Evolutionary conservation across 2,329 filamentous ascomycete species (phyloP).

Genomic region (Ceratocystis alfenasii): DNA sequence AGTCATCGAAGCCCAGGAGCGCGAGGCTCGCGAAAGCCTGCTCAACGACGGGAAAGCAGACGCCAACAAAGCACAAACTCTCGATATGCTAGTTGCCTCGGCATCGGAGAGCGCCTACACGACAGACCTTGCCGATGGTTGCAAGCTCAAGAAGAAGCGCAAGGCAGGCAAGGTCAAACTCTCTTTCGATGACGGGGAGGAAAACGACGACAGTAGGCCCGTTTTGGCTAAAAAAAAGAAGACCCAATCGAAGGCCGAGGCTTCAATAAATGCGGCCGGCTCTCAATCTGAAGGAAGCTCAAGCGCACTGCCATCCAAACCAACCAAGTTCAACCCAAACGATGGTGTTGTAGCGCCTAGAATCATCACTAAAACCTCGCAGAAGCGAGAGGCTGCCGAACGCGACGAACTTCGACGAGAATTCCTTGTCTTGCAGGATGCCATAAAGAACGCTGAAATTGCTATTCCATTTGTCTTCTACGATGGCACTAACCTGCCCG

Average conservation of each 20-base stretch:
- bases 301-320: conserved; percentile 25
- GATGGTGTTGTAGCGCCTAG: conserved; percentile 57
- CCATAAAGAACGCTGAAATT: conserved; percentile 79
- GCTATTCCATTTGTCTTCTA: conserved; percentile 94
- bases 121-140: background rate
- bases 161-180: conserved; percentile 37
- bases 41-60: conserved; percentile 2
- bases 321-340: conserved; percentile 49
- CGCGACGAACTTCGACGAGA: conserved; percentile 69
- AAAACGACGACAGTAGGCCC: conserved; percentile 42
- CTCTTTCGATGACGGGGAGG: conserved; percentile 59
- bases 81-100: conserved; percentile 38
- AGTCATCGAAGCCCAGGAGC: conserved; percentile 80
- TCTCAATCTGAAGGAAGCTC: conserved; percentile 23
- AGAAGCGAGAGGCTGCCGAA: conserved; percentile 67
- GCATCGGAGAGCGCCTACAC: background rate
- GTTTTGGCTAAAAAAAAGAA: conserved; percentile 27
- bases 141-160: conserved; percentile 37
- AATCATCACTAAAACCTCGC: conserved; percentile 54
- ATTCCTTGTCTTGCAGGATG: conserved; percentile 71
- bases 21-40: conserved; percentile 55
- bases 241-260: conserved; percentile 29
- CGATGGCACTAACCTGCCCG: conserved; percentile 80
- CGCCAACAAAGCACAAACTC: conserved; percentile 36
- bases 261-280: conserved; percentile 28